Conservation (phyloP, 768 basidiomycete genomes). For the Podaxis sp. region DNA sequence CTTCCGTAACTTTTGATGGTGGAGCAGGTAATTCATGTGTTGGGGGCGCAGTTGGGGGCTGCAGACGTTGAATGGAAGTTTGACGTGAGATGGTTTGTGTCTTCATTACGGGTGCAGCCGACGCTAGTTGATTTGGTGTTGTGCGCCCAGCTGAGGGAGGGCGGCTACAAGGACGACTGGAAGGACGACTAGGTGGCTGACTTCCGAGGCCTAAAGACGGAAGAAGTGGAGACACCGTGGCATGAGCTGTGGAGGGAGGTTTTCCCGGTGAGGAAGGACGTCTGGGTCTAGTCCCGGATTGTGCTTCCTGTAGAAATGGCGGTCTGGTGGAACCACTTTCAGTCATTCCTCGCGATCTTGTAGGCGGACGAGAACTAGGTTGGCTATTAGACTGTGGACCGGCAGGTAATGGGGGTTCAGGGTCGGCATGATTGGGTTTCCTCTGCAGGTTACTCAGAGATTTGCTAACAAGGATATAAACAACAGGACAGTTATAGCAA, state of each 20-base stretch:
- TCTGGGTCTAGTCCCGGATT: not conserved
- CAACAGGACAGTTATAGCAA: not conserved
- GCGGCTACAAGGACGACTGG: conserved; percentile 14
- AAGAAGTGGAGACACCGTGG: conserved; percentile 1
- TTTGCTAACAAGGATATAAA: conserved; percentile 8
- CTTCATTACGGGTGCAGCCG: conserved; percentile 17
- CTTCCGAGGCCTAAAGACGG: conserved; percentile 11
- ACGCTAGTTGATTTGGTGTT: not conserved
- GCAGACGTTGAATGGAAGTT: conserved; percentile 40
- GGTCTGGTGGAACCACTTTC: conserved; percentile 34
- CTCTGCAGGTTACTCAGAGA: conserved; percentile 6
- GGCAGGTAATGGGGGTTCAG: conserved; percentile 30
- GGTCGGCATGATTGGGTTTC: conserved; percentile 7
- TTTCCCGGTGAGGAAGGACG: conserved; percentile 12
- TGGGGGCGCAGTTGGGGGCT: conserved; percentile 51
- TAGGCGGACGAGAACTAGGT: conserved; percentile 38
- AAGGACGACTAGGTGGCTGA: conserved; percentile 13
- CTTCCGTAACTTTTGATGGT: conserved; percentile 26
- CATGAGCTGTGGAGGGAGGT: conserved; percentile 9
- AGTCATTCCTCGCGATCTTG: conserved; percentile 51
- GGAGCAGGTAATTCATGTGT: conserved; percentile 46
- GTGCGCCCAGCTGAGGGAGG: conserved; percentile 15
- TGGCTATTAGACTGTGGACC: conserved; percentile 28
- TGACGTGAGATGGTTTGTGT: conserved; percentile 42
- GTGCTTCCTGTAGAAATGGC: conserved; percentile 33